These are phyloP conservation scores for Chenopodium suecicum DNA, from an alignment of 148 eudicot species.

Conservation along the genomic window DNA sequence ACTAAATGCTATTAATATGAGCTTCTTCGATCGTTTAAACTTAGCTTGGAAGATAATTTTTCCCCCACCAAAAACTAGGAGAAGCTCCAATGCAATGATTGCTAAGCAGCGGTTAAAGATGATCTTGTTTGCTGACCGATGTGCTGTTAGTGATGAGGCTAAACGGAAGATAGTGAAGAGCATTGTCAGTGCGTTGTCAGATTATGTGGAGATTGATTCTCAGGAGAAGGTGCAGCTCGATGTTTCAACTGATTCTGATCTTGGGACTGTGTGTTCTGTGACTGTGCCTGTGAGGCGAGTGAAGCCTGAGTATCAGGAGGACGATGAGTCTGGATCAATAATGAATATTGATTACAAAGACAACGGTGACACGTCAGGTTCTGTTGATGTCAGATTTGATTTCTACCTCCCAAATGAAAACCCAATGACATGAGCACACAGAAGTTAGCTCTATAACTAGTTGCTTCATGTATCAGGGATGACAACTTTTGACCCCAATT, in stretches of 20 bases:
- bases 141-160: slow-evolving; percentile 95
- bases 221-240: slow-evolving; percentile 83
- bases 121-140: slow-evolving; percentile 94
- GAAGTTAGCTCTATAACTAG: slow-evolving; percentile 9
- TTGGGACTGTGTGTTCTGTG: slow-evolving; percentile 93
- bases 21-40: slow-evolving; percentile 79
- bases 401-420: slow-evolving; percentile 72
- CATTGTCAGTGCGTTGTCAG: slow-evolving; percentile 73
- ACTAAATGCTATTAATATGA: slow-evolving; percentile 69
- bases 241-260: slow-evolving; percentile 71
- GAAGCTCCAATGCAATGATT: slow-evolving; percentile 70
- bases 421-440: slow-evolving; percentile 26
- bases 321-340: slow-evolving; percentile 61
- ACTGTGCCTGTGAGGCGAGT: slow-evolving; percentile 95
- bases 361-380: slow-evolving; percentile 70
- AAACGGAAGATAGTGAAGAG: slow-evolving; percentile 86
- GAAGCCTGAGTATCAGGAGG: slow-evolving; percentile 78
- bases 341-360: slow-evolving; percentile 88
- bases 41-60: slow-evolving; percentile 94
- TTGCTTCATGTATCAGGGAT: not conserved
- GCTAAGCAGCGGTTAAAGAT: slow-evolving; percentile 94
- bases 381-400: slow-evolving; percentile 93
- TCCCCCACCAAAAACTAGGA: slow-evolving; percentile 53
- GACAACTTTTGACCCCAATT: slow-evolving; percentile 12
- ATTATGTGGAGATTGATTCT: slow-evolving; percentile 90